These are phyloP conservation scores for Pugionium cornutum DNA, from an alignment of 345 rosid genomes.

Conservation along the genomic window DNA sequence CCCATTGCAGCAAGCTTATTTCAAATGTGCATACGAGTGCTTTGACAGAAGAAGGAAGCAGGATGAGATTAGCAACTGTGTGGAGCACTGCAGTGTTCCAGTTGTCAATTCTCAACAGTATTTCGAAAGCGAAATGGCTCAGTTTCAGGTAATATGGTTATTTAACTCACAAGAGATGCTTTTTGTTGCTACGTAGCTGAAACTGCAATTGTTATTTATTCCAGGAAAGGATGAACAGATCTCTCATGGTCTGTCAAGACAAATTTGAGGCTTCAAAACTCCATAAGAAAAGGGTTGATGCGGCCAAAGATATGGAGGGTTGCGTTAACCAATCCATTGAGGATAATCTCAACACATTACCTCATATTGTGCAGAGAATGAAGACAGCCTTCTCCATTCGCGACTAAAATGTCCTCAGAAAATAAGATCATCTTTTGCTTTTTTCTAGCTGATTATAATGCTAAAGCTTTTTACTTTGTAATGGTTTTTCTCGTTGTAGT, in stretches of 20 bases:
- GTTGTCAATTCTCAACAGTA: slow-evolving; percentile 71
- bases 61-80: slow-evolving; percentile 77
- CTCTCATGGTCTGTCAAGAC: slow-evolving; percentile 91
- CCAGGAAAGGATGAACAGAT: slow-evolving; percentile 82
- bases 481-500: not conserved
- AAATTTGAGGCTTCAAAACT: slow-evolving; percentile 76
- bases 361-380: slow-evolving; percentile 71
- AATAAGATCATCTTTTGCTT: not conserved
- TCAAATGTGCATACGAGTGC: slow-evolving; percentile 94
- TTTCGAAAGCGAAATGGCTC: slow-evolving; percentile 79
- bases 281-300: slow-evolving; percentile 51
- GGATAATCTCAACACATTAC: slow-evolving; percentile 64
- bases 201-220: not conserved
- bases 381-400: slow-evolving; percentile 44
- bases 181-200: slow-evolving; percentile 4
- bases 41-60: slow-evolving; percentile 77
- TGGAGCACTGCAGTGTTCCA: slow-evolving; percentile 76
- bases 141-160: slow-evolving; percentile 61
- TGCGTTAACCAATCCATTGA: slow-evolving; percentile 74
- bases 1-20: slow-evolving; percentile 82
- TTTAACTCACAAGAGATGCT: not conserved
- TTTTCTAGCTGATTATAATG: not conserved
- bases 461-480: too few relatives aligned
- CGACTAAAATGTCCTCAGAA: not conserved
- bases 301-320: slow-evolving; percentile 58